Conservation (phyloP, 257 asterid species). For the Perilla frutescens region DNA sequence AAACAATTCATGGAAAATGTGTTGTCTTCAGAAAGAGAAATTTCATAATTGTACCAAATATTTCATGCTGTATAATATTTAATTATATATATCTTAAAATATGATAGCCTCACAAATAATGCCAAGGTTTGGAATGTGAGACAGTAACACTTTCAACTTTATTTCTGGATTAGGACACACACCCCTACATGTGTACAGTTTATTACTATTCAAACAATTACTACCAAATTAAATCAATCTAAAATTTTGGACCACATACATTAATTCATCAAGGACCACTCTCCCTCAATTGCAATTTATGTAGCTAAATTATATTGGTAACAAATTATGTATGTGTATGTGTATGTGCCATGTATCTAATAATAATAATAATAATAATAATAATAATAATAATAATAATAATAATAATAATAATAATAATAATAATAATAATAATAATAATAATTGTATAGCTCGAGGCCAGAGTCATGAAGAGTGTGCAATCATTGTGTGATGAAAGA, state of each 20-base stretch:
- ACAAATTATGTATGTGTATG: not conserved
- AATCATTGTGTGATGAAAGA: too few relatives aligned
- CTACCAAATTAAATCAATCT: not conserved
- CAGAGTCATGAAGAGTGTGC: too few relatives aligned
- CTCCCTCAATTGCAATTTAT: not conserved
- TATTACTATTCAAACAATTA: not conserved
- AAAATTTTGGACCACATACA: slow-evolving; percentile 26
- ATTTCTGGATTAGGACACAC: slow-evolving; percentile 29
- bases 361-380: too few relatives aligned
- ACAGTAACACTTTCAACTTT: slow-evolving; percentile 28
- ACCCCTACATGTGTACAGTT: slow-evolving; percentile 31
- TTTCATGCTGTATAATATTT: not conserved
- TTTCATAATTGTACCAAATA: slow-evolving; percentile 8
- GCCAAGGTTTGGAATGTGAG: slow-evolving; percentile 29
- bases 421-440: too few relatives aligned
- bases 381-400: too few relatives aligned
- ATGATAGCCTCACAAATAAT: slow-evolving; percentile 18
- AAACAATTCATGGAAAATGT: not conserved
- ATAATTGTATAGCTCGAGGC: too few relatives aligned
- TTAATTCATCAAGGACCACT: slow-evolving; percentile 14
- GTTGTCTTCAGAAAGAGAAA: slow-evolving; percentile 1
- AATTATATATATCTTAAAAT: not conserved
- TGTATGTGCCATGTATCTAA: too few relatives aligned
- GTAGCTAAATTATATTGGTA: not conserved
- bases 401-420: too few relatives aligned